Conservation (phyloP, 176 grass and related monocot genomes). For the Carex littledalei region DNA sequence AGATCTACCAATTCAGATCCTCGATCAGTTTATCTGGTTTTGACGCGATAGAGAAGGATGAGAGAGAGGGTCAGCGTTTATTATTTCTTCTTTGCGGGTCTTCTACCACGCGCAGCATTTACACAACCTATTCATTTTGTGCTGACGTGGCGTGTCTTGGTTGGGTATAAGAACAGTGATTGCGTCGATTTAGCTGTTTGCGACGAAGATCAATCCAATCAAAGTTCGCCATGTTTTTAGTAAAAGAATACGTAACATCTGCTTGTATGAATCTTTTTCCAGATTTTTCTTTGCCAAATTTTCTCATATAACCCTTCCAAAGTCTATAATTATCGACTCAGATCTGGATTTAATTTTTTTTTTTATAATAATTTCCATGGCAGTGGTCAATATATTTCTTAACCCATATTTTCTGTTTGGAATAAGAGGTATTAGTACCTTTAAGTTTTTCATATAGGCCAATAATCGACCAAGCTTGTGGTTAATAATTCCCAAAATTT, state of each 20-base stretch:
- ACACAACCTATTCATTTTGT: background rate
- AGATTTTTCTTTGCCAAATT: background rate
- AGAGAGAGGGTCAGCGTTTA: background rate
- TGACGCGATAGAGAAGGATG: background rate
- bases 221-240: background rate
- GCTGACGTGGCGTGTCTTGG: slow-evolving; percentile 4
- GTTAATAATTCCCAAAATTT: no score
- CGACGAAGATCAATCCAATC: background rate
- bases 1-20: slow-evolving; percentile 28
- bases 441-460: background rate
- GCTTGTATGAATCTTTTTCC: background rate
- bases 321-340: background rate
- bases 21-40: slow-evolving; percentile 2
- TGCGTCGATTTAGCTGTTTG: slow-evolving; percentile 11
- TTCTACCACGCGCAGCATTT: slow-evolving; percentile 9
- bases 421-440: background rate
- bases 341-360: background rate
- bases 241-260: background rate
- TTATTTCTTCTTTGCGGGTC: background rate
- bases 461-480: background rate
- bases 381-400: no score
- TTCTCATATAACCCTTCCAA: background rate
- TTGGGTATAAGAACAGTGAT: background rate
- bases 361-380: background rate
- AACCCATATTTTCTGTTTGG: background rate